Evolutionary conservation across 2,329 filamentous ascomycete genomes (phyloP).

Genomic region (Fusarium sacchari): DNA sequence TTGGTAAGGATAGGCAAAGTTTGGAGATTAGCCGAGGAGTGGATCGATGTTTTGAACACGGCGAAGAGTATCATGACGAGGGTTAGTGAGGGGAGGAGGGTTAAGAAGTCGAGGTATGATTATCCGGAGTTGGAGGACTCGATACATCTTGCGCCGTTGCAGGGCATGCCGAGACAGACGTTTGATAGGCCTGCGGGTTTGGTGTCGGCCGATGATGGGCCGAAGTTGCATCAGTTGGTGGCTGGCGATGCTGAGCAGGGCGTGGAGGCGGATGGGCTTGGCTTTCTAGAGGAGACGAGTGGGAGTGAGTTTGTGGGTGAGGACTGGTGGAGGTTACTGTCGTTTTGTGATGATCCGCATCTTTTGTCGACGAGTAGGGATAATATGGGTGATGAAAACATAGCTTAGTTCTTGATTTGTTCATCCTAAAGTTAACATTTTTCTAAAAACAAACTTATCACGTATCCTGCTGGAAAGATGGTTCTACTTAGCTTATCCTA

Average conservation of each 20-base stretch:
- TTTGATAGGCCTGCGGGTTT: conserved; percentile 2
- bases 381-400: neutral
- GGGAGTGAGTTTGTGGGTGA: conserved; percentile 28
- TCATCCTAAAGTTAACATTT: rapidly evolving
- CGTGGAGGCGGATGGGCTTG: rapidly evolving
- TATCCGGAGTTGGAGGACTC: conserved; percentile 40
- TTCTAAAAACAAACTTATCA: rapidly evolving
- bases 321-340: conserved; percentile 39
- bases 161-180: conserved; percentile 37
- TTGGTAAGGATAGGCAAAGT: conserved; percentile 28
- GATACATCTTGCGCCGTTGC: conserved; percentile 37
- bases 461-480: too few relatives aligned
- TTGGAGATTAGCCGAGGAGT: conserved; percentile 40
- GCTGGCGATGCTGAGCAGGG: neutral
- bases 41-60: conserved; percentile 39
- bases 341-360: conserved; percentile 43
- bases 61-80: conserved; percentile 31
- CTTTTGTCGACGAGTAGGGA: conserved; percentile 36
- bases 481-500: too few relatives aligned
- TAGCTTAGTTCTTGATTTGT: rapidly evolving
- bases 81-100: conserved; percentile 1
- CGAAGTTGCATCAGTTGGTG: neutral
- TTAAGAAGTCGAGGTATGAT: conserved; percentile 39
- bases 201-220: neutral
- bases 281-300: neutral